These are phyloP conservation scores for Bryoglossum gracile DNA, from an alignment of 495 filamentous ascomycete species.

Conservation along the genomic window DNA sequence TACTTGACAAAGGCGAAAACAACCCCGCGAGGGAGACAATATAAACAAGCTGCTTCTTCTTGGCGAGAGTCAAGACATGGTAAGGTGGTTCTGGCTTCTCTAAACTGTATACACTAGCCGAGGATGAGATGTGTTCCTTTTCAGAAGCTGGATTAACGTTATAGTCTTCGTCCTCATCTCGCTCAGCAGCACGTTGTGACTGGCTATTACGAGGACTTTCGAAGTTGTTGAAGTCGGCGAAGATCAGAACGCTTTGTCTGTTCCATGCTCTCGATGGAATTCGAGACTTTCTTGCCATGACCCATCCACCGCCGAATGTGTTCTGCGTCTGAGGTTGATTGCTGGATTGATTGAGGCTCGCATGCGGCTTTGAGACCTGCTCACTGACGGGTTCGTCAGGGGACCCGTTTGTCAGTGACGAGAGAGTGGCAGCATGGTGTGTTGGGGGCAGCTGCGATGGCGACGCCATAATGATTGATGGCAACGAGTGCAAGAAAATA, in stretches of 20 bases:
- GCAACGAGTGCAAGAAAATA: too few relatives aligned
- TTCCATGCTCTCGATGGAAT: not conserved
- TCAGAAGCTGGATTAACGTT: not conserved
- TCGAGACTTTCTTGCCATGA: not conserved
- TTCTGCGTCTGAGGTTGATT: not conserved
- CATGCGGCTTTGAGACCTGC: not conserved
- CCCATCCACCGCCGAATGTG: too few relatives aligned
- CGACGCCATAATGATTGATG: not conserved
- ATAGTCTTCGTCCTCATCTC: not conserved
- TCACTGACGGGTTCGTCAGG: not conserved
- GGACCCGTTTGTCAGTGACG: constrained; percentile 1
- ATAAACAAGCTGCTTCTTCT: constrained; percentile 32
- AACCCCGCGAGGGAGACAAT: constrained; percentile 33
- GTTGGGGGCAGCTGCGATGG: constrained; percentile 1
- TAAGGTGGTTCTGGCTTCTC: constrained; percentile 17
- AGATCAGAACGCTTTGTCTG: constrained; percentile 3
- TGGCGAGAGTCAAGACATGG: constrained; percentile 27
- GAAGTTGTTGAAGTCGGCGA: constrained; percentile 7
- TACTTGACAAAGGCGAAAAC: constrained; percentile 28
- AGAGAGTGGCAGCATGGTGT: constrained; percentile 5
- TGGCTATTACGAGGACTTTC: not conserved
- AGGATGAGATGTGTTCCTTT: not conserved
- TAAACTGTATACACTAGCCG: not conserved
- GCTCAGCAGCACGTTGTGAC: not conserved
- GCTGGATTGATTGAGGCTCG: not conserved